Conservation (phyloP, 1,139 yeast species). For the Pichia sp. region DNA sequence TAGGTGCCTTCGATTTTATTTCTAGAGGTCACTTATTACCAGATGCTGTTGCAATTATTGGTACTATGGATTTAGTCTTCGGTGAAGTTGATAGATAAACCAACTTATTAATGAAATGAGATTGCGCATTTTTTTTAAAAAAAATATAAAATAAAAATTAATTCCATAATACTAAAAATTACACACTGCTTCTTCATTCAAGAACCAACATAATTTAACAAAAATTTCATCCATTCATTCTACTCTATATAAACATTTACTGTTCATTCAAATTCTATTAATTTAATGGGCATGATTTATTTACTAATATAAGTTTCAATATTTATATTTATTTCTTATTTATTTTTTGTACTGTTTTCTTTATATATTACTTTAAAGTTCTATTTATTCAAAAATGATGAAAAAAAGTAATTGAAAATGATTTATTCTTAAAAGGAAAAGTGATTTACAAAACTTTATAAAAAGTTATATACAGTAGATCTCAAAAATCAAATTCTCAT, state of each 20-base stretch:
- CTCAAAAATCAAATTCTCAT: background rate
- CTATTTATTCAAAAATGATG: background rate
- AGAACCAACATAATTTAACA: background rate
- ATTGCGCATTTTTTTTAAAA: too few species aligned
- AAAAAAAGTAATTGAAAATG: background rate
- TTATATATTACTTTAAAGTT: conserved; percentile 2
- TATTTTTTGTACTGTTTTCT: conserved; percentile 4
- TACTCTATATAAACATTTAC: background rate
- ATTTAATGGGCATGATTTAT: too few species aligned
- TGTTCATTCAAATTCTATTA: too few species aligned
- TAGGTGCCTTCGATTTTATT: conserved; percentile 82
- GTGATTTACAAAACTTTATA: too few species aligned
- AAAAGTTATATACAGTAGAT: too few species aligned
- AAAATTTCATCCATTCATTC: conserved; percentile 4
- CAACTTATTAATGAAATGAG: background rate
- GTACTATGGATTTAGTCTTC: conserved; percentile 92
- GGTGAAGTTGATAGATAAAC: conserved; percentile 87
- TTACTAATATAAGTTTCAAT: background rate
- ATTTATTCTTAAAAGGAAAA: too few species aligned
- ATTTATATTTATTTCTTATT: conserved; percentile 5
- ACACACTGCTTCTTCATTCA: background rate
- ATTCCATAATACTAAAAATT: background rate
- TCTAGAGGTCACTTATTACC: conserved; percentile 84
- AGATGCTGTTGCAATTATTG: conserved; percentile 89
- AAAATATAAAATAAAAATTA: background rate